These are phyloP conservation scores for Meyerozyma sp. DNA, from an alignment of 1,139 yeast genomes.

Conservation along the genomic window DNA sequence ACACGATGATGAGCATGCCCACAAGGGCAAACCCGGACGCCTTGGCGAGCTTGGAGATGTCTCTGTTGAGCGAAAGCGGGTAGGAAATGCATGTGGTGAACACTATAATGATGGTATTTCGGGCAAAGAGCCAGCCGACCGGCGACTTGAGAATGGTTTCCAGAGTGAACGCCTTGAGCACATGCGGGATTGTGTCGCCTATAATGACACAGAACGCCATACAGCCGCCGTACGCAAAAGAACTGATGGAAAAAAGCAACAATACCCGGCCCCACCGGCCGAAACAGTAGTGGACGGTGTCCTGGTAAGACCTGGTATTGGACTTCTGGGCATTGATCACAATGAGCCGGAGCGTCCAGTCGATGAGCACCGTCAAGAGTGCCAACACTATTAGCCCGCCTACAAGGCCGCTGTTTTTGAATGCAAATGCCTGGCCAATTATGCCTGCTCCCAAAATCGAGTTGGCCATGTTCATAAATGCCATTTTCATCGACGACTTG, in stretches of 20 bases:
- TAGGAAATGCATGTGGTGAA: conserved; percentile 72
- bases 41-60: conserved; percentile 80
- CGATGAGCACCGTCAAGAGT: conserved; percentile 63
- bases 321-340: conserved; percentile 79
- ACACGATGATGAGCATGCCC: conserved; percentile 76
- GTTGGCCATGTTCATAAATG: conserved; percentile 96
- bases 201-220: conserved; percentile 92
- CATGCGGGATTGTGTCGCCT: conserved; percentile 94
- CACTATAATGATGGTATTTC: conserved; percentile 64
- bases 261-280: conserved; percentile 68
- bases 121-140: conserved; percentile 49
- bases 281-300: conserved; percentile 74
- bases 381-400: conserved; percentile 67
- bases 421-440: conserved; percentile 90
- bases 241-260: conserved; percentile 70
- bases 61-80: conserved; percentile 76
- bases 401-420: conserved; percentile 69
- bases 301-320: conserved; percentile 77
- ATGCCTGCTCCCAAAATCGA: conserved; percentile 93
- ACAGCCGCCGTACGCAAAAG: conserved; percentile 92
- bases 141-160: conserved; percentile 31
- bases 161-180: conserved; percentile 64
- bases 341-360: conserved; percentile 79
- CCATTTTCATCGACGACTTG: conserved; percentile 65
- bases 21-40: conserved; percentile 83